These are phyloP conservation scores for Cucumis hystrix DNA, from an alignment of 306 rosid species.

Conservation along the genomic window DNA sequence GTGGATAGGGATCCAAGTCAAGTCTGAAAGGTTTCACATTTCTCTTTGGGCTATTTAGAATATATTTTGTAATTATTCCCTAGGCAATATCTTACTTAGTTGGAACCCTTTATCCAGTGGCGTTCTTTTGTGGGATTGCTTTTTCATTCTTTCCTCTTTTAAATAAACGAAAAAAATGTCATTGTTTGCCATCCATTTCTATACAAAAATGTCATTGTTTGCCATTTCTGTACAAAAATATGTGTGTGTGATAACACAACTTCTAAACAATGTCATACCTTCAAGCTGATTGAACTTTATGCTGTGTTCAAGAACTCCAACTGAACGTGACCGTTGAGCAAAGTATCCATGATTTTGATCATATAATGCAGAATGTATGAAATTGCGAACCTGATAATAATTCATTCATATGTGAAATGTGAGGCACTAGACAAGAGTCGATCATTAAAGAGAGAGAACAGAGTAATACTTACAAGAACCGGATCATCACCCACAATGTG, in stretches of 20 bases:
- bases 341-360: constrained; percentile 76
- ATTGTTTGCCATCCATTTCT: background rate
- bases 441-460: background rate
- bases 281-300: constrained; percentile 63
- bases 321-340: constrained; percentile 58
- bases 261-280: constrained; percentile 21
- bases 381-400: constrained; percentile 75
- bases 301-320: constrained; percentile 56
- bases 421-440: background rate
- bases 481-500: constrained; percentile 65
- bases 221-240: background rate
- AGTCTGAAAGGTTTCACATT: too few species aligned
- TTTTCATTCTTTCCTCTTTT: too few species aligned
- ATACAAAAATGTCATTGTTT: background rate
- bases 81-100: too few species aligned
- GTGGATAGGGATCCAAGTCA: too few species aligned
- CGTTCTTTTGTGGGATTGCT: too few species aligned
- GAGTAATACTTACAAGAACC: constrained; percentile 43
- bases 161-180: background rate
- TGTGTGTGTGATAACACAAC: background rate
- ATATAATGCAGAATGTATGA: constrained; percentile 78
- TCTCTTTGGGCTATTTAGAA: too few species aligned
- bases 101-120: too few species aligned
- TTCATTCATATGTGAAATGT: background rate
- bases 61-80: too few species aligned